Evolutionary conservation across 2,329 filamentous ascomycete genomes (phyloP), one percentile per base, ranked within the genome.

Genomic region (Amauroascus niger): DNA sequence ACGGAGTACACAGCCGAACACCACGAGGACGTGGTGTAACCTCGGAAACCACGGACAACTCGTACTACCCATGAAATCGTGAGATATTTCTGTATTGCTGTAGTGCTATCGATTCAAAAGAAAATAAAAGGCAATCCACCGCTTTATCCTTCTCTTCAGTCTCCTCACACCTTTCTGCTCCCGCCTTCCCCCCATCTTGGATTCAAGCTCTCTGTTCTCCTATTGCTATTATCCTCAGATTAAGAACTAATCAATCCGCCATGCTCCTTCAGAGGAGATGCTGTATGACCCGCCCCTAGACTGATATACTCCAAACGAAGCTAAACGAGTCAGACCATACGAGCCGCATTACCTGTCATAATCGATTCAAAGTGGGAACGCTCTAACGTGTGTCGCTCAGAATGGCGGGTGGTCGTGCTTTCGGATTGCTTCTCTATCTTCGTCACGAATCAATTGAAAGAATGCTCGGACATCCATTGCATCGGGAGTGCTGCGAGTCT

Each of bases 381-480:
- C 30, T 35, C 26, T 20, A 28, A 30, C 13, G 22, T 37, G 33
- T 39, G 7, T 37, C 43, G 24, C 7, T 53, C 45, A 53, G 33
- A 53, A 41, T 32, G 43, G 33, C 16, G 33, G 51, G 22, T 48
- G 56, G 11, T 53, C 57, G 41, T 61, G 57, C 39, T 59, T 59
- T 13, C 57, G 51, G 32, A 65, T 58, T 56, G 59, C 57, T 33
- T 52, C 50, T 30, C 26, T 28, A 55, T 65, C 63, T 49, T 65
- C 61, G 14, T 61, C 59, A 28, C 59, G 56, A 41, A 65, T 45
- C 13, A 55, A 44, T n/a, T 57, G 57, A 24, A 64, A 63, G 33
- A 63, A 64, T 44, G 55, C 57, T 8, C 57, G 59, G 14, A 65
- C 55, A 30, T 61, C 59, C 35, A 57, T 58, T n/a, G 58, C 49